phyloP scores from a whole-genome alignment of 106 monocot genomes.

The Acorus gramineus region DNA sequence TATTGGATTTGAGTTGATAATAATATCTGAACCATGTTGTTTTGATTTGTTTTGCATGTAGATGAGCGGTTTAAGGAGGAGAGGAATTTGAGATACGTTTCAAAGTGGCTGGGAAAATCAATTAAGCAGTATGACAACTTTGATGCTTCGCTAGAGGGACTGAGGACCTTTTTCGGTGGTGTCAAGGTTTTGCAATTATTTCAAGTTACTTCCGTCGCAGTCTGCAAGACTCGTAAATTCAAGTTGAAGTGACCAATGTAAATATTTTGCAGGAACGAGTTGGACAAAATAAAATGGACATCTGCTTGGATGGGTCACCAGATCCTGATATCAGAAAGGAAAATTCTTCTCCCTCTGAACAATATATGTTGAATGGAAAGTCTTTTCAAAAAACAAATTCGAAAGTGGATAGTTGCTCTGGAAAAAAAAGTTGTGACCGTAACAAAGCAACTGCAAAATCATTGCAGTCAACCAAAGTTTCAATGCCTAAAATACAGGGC shows the following conservation, averaged over 20 bases:
- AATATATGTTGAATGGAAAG: conserved; percentile 12
- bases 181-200: conserved; percentile 27
- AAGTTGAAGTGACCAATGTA: not conserved
- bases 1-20: not conserved
- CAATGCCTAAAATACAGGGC: not conserved
- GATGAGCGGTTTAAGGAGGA: conserved; percentile 87
- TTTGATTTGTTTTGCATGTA: conserved; percentile 18
- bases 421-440: conserved; percentile 14
- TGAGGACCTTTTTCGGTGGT: conserved; percentile 55
- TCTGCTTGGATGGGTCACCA: not conserved
- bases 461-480: conserved; percentile 1
- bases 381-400: conserved; percentile 9
- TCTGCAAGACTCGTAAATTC: no score
- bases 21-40: not conserved
- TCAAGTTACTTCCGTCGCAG: no score
- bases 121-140: conserved; percentile 63
- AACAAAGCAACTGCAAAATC: not conserved
- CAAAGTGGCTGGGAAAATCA: conserved; percentile 86
- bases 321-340: conserved; percentile 15
- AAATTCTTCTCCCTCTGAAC: conserved; percentile 10
- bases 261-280: conserved; percentile 23
- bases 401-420: conserved; percentile 13
- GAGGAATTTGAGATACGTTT: conserved; percentile 58
- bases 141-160: conserved; percentile 49
- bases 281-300: conserved; percentile 3